Base-by-base conservation (phyloP, 2,329 filamentous ascomycete species). In the Graphilbum sp. region DNA sequence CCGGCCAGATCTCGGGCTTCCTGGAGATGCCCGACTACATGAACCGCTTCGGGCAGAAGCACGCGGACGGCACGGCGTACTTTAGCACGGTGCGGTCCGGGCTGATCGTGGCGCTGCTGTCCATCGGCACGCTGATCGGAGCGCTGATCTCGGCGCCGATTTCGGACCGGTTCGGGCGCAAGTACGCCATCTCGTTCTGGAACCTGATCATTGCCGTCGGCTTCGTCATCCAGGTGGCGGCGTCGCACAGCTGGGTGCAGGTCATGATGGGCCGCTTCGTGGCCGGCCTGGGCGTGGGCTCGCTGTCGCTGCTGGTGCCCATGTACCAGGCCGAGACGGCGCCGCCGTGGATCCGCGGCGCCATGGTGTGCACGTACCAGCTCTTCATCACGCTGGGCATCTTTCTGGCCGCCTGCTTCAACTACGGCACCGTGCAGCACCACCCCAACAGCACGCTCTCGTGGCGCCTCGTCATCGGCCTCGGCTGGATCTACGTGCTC, bases 301-400 rank as follows among this genome's bases (percentile, higher is more conserved):
- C 66, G 37, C 61, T 82, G 2, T 78, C 72, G 0, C 69, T 79
- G 25, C 63, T 72, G 27, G 72, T 79, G 2, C 75, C 45, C 38
- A 46, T 46, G 45, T 46, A 75, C 41, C 74, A 79, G 54, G 69
- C 69, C 31, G 75, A 80, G 50, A 72, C 64, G 37, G 64, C 70
- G 2, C 75, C 75, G 4, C 63, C 65, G 16, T 64, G 72, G 47
- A 75, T 79, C 43, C 70, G 75, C 46, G 75, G 74, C 46, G 67
- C 70, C 25, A 67, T 79, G 32, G 69, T 79, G n/a, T 64, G 68
- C 5, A 73, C 69, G n/a, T 83, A 82, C 55, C 79, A 83, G 56
- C 68, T 83, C 15, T 75, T 81, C 58, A 79, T 83, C 52, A 83
- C 77, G 1, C 60, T 81, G 21, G 79, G 79, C 25, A 80, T 83